Base-by-base conservation (phyloP, 2,329 filamentous ascomycete genomes). In the Pseudogymnoascus sp. region DNA sequence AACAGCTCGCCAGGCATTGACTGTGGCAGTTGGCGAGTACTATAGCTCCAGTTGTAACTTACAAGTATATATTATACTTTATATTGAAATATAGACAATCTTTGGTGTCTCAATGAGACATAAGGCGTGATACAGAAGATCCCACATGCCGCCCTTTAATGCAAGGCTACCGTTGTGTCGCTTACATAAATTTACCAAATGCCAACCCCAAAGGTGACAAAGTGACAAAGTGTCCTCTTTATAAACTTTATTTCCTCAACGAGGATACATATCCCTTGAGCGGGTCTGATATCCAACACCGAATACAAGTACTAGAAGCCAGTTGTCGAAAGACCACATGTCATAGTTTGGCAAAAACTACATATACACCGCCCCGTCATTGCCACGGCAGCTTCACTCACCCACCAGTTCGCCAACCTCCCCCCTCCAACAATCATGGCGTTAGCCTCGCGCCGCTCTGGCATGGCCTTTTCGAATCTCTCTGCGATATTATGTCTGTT, bases 401-500 rank as follows among this genome's bases (percentile, higher is more conserved):
- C 48, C 48, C 48, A 55, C 48, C 48, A 55, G 29, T 33, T 55
- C 9, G 48, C 48, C 48, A 55, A 55, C 29, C 15, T 21, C 48
- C 35, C 42, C 39, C 44, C 48, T 55, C 48, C 48, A 55, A 55
- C 48, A 55, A 55, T 55, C 29, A 55, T 55, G 48, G 29, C 48
- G 48, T 35, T 55, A 55, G 48, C 48, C 48, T 55, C 48, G 48
- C 48, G 48, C 5, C 48, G 15, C n/a, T 55, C 59, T n/a, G 63
- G 33, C 58, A 62, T 60, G 48, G 58, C 25, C 62, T 64, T 55
- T 63, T 62, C 55, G 67, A 63, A 62, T 63, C 68, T 36, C 59
- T 69, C 17, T 69, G 62, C 64, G 27, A 61, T 72, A 63, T 44
- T 72, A 65, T 72, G 70, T 66, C 65, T 73, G 27, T 68, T 73